Evolutionary conservation across 2,329 filamentous ascomycete genomes (phyloP), one percentile per base, ranked within the genome.

Genomic region (Diaporthe ampelina): DNA sequence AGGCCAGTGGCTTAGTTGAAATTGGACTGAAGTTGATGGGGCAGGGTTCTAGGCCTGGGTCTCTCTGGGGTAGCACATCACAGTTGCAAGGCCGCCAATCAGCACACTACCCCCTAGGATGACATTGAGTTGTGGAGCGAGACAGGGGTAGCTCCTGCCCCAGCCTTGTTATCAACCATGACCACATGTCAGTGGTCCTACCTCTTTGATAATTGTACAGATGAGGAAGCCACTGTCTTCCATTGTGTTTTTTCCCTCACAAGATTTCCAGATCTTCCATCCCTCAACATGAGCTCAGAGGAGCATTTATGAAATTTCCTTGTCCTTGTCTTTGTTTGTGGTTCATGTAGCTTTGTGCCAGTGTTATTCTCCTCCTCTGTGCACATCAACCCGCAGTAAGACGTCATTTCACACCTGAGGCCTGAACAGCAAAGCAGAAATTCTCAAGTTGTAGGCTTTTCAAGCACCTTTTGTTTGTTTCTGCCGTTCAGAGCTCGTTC

Each of bases 71-170:
- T 32, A 65, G 59, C 63, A 67, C 63, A 67, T 35, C 29, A 21
- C 45, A 24, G 29, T 50, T 19, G 63, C 63, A 52, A 52, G 59
- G 63, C 63, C 24, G 63, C 63, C 63, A 68, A 68, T 68, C 63
- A 68, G 48, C 24, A 35, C 63, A 21, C 8, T 11, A 10, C 24
- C 35, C 32, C 48, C 32, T 15, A 26, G 63, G 45, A 40, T 54
- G 63, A 17, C 59, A 68, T 26, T 40, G 21, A 68, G 45, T 17
- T 26, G 24, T 40, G 63, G 48, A 48, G 29, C 29, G 2, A 11
- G 19, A 19, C 63, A 35, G 48, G 63, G 63, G 63, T 68, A 68
- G 63, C 63, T 68, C 63, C 63, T 37, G 21, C 29, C 26, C 59
- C 61, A 67, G 43, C 61, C 61, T 67, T 67, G 43, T 45, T 50